These are phyloP conservation scores for Phialophora chinensis DNA, from an alignment of 2,329 filamentous ascomycete genomes.

Conservation along the genomic window DNA sequence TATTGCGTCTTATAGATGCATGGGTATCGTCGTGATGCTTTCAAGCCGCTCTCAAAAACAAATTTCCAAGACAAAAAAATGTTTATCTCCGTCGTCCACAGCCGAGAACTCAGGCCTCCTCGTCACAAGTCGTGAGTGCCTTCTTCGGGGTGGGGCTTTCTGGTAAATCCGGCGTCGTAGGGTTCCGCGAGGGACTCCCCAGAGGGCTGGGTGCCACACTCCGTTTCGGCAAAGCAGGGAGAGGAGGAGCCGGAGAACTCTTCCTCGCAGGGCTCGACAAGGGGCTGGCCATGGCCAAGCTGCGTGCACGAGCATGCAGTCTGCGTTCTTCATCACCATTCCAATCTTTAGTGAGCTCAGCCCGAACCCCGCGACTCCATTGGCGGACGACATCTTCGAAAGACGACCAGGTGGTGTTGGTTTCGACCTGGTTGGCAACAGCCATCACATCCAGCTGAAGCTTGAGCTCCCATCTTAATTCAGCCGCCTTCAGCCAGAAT, in stretches of 20 bases:
- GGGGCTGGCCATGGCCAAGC: constrained; percentile 38
- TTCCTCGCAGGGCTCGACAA: constrained; percentile 36
- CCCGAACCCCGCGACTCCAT: constrained; percentile 82
- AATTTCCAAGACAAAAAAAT: constrained; percentile 18
- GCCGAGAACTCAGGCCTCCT: constrained; percentile 14
- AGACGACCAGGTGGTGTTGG: constrained; percentile 70
- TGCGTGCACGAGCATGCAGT: constrained; percentile 39
- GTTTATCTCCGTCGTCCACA: neutral
- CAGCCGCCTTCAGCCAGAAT: constrained; percentile 95
- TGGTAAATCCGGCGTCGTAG: constrained; percentile 3
- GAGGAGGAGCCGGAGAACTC: constrained; percentile 28
- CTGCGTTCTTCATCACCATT: constrained; percentile 45
- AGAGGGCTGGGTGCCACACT: constrained; percentile 27
- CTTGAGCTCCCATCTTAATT: constrained; percentile 88
- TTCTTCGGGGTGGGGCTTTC: constrained; percentile 28
- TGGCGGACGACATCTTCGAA: constrained; percentile 82
- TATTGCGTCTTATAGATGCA: constrained; percentile 28
- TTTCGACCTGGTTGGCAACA: constrained; percentile 72
- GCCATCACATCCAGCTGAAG: constrained; percentile 84
- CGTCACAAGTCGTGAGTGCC: constrained; percentile 14
- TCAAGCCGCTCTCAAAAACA: constrained; percentile 20
- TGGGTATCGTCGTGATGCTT: constrained; percentile 35
- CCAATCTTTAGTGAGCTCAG: constrained; percentile 81
- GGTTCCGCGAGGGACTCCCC: constrained; percentile 25
- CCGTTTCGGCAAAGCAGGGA: constrained; percentile 30